These are phyloP conservation scores for Russula virescens DNA, from an alignment of 768 basidiomycete species.

Conservation along the genomic window DNA sequence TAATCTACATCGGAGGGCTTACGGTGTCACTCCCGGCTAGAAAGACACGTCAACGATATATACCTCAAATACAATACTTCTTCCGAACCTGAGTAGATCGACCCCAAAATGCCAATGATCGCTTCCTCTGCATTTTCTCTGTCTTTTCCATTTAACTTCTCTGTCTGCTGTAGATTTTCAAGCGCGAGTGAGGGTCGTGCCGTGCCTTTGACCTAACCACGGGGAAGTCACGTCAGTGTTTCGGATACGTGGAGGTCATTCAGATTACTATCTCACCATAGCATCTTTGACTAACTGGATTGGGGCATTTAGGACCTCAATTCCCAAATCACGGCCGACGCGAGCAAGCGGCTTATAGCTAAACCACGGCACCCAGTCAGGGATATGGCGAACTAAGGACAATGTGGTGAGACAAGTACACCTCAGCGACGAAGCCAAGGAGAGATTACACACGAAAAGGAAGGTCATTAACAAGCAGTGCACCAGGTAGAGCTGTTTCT, in stretches of 20 bases:
- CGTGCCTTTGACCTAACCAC: not conserved
- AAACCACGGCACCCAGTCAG: not conserved
- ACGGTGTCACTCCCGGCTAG: not conserved
- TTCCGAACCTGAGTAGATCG: not conserved
- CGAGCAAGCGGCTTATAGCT: slow-evolving; percentile 7
- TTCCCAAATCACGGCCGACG: not conserved
- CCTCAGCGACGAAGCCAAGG: not conserved
- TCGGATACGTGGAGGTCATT: not conserved
- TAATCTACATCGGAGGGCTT: not conserved
- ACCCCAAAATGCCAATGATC: not conserved
- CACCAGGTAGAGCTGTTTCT: not conserved
- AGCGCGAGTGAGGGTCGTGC: not conserved
- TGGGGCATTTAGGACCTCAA: not conserved
- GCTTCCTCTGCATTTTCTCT: not conserved
- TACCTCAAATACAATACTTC: not conserved
- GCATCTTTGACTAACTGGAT: not conserved
- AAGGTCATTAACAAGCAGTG: not conserved
- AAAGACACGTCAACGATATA: not conserved
- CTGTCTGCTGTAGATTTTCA: not conserved
- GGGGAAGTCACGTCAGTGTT: not conserved
- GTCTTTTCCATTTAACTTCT: not conserved
- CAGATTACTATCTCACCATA: not conserved
- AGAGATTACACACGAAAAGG: not conserved
- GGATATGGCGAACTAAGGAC: not conserved
- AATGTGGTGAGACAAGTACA: not conserved